Conservation (phyloP, 139 green algal species). For the Monoraphidium neglectum region DNA sequence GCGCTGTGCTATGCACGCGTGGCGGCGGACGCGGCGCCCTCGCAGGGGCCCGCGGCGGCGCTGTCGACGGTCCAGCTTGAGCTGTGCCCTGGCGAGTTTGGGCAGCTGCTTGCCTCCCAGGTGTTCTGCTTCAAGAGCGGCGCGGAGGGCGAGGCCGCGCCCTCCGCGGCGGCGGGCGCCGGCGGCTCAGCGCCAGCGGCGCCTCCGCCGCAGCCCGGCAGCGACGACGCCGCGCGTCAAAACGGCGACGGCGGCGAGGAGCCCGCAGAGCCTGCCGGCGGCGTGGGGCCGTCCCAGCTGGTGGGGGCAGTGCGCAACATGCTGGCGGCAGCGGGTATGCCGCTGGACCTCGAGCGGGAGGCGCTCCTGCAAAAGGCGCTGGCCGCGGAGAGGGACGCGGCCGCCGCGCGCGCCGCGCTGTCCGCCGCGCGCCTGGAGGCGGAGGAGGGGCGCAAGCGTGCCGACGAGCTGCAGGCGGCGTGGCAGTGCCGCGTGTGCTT, state of each 20-base stretch:
- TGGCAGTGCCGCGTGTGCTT: conserved; percentile 74
- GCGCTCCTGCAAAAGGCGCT: conserved; percentile 45
- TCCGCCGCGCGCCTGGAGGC: conserved; percentile 1
- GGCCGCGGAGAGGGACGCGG: neutral
- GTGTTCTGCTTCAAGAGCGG: conserved; percentile 51
- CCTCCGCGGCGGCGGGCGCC: neutral
- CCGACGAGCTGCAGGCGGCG: conserved; percentile 32
- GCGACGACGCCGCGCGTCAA: neutral
- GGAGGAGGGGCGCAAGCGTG: neutral
- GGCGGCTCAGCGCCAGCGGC: neutral
- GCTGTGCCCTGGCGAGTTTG: conserved; percentile 41
- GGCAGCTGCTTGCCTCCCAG: conserved; percentile 35
- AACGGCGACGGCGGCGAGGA: neutral
- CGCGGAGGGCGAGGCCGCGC: neutral
- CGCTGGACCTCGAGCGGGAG: conserved; percentile 46
- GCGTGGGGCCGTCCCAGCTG: conserved; percentile 44
- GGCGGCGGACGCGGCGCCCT: conserved; percentile 39
- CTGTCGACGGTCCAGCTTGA: conserved; percentile 51
- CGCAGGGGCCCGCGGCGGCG: conserved; percentile 12
- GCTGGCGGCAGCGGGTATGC: conserved; percentile 63
- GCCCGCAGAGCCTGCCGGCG: neutral
- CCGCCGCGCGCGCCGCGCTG: conserved; percentile 8
- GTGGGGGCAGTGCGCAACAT: conserved; percentile 62
- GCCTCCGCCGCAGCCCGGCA: neutral
- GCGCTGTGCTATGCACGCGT: conserved; percentile 54